Evolutionary conservation across 2,329 filamentous ascomycete species (phyloP), one percentile per base, ranked within the genome.

Genomic region (Colletotrichum falcatum): DNA sequence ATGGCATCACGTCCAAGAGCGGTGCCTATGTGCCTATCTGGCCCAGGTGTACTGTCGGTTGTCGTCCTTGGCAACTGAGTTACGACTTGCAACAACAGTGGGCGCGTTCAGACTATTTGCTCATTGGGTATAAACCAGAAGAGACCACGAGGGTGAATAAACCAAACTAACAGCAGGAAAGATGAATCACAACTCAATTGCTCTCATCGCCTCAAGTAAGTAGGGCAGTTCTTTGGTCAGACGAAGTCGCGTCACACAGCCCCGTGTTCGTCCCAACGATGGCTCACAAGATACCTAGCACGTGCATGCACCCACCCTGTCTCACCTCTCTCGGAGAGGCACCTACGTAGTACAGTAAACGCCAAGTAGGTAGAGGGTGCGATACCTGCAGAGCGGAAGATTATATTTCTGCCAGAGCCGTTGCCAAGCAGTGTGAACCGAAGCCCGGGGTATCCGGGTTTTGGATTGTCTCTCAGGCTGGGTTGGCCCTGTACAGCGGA

Each of bases 361-460:
- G 7, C n/a, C 20, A 44, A n/a, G 18, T 9, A 9, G 4, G 26
- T 12, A 5, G 20, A n/a, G 56, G 56, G 56, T 33, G 33, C 35
- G 35, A 35, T 30, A 49, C 23, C 35, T 66, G 51, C 56, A 46
- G 35, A 42, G 6, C 42, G 44, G 18, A 33, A 56, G 16, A 33
- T 61, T 51, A 30, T 18, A 11, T 49, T 26, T 35, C 37, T 55
- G 8, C 60, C 42, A 49, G 46, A 54, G 33, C 48, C 48, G 54
- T 58, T 53, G 62, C 66, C 39, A 70, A 70, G 66, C 55, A 66
- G 48, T 61, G 23, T 26, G 48, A 54, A 26, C 12, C 48, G 18
- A 37, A 33, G 37, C 61, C 55, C 28, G 39, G 56, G 56, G 42
- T 39, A 61, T 30, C 28, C 55, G 30, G n/a, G 61, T 44, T 39